A percentile compares a stretch with the other conserved stretches of the same genome.
Conservation (phyloP, 2,329 filamentous ascomycete species). For the Sporothrix brasiliensis region DNA sequence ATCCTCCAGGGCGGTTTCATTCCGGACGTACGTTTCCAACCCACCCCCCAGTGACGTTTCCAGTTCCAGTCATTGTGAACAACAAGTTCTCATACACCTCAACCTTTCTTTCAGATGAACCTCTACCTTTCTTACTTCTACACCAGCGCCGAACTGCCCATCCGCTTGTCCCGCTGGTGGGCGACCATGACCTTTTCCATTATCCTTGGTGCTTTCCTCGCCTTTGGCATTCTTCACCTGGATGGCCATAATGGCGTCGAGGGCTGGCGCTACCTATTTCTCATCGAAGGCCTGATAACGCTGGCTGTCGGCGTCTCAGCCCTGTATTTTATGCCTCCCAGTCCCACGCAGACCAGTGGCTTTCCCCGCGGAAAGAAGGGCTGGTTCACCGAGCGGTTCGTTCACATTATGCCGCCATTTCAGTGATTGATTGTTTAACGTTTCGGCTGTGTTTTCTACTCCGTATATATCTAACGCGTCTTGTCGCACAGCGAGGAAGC, state of each 20-base stretch:
- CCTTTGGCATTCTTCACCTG: slow-evolving; percentile 48
- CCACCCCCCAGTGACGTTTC: too few species aligned
- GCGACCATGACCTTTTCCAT: slow-evolving; percentile 48
- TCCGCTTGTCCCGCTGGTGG: slow-evolving; percentile 49
- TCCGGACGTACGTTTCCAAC: slow-evolving; percentile 41
- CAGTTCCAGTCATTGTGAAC: neutral
- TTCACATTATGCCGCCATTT: neutral
- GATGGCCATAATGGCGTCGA: slow-evolving; percentile 44
- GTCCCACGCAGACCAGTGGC: slow-evolving; percentile 54
- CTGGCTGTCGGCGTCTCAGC: slow-evolving; percentile 55
- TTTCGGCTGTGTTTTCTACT: neutral
- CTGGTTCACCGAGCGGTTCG: slow-evolving; percentile 58
- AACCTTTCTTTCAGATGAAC: slow-evolving; percentile 39
- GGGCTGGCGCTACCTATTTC: slow-evolving; percentile 56
- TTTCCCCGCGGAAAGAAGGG: slow-evolving; percentile 58
- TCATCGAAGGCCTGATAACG: slow-evolving; percentile 56
- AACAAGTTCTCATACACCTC: too few species aligned
- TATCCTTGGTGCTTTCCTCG: slow-evolving; percentile 46
- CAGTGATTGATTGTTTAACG: slow-evolving; percentile 33
- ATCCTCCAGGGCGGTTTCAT: slow-evolving; percentile 53
- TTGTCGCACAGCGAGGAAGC: slow-evolving; percentile 49
- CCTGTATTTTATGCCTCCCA: slow-evolving; percentile 59
- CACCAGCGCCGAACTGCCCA: slow-evolving; percentile 47
- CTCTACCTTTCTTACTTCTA: slow-evolving; percentile 51
- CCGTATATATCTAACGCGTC: neutral